Conservation (phyloP, 164 flowering plant genomes). For the Amborella trichopoda region DNA sequence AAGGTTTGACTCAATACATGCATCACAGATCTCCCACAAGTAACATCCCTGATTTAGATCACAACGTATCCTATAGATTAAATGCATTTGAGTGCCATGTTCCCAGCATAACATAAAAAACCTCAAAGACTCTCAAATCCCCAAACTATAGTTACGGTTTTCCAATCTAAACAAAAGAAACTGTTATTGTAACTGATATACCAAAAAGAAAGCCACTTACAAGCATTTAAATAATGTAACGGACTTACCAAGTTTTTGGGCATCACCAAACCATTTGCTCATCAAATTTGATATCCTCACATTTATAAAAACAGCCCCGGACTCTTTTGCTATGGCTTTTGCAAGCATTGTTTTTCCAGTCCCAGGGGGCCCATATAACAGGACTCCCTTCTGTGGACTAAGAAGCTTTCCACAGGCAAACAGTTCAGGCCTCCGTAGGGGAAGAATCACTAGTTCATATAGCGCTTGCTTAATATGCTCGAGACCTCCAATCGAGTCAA, state of each 20-base stretch:
- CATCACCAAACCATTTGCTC: constrained; percentile 98
- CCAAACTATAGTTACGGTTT: too few relatives aligned
- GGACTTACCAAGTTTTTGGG: constrained; percentile 75
- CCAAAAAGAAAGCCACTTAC: too few relatives aligned
- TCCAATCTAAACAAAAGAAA: too few relatives aligned
- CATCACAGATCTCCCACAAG: too few relatives aligned
- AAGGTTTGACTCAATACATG: too few relatives aligned
- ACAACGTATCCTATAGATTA: too few relatives aligned
- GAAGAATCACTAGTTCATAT: constrained; percentile 47
- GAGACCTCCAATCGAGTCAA: constrained; percentile 75
- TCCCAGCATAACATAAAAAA: too few relatives aligned
- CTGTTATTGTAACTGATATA: too few relatives aligned
- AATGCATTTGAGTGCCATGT: too few relatives aligned
- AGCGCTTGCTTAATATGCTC: constrained; percentile 60
- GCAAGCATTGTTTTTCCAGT: constrained; percentile 29
- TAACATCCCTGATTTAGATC: too few relatives aligned
- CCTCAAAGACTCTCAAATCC: too few relatives aligned
- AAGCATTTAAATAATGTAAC: too few relatives aligned
- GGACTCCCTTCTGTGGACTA: constrained; percentile 76
- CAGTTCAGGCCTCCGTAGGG: constrained; percentile 66
- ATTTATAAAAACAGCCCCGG: constrained; percentile 84
- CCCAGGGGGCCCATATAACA: constrained; percentile 26
- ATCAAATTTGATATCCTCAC: constrained; percentile 75
- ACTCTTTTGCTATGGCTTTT: constrained; percentile 86
- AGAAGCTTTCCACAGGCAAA: constrained; percentile 68